A percentile compares a stretch with the other conserved stretches of the same genome.
Evolutionary conservation across 2,329 filamentous ascomycete species (phyloP).

Genomic region (Colletotrichum plurivorum): DNA sequence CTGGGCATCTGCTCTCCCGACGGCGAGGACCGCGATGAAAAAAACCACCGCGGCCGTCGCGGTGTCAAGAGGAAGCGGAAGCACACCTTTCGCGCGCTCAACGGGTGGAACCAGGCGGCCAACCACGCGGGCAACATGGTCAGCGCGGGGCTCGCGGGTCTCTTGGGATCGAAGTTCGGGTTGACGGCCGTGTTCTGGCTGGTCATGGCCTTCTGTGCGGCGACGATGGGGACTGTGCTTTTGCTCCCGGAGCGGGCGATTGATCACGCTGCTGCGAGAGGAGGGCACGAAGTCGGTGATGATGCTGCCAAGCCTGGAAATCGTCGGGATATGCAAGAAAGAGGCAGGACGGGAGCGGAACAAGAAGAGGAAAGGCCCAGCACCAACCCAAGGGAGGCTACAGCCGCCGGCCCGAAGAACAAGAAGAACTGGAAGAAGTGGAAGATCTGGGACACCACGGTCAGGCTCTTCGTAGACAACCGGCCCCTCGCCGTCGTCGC

Average conservation of each 20-base stretch:
- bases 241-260: slow-evolving; percentile 23
- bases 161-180: slow-evolving; percentile 13
- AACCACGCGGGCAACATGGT: slow-evolving; percentile 35
- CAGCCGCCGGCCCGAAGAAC: neutral
- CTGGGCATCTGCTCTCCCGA: slow-evolving; percentile 27
- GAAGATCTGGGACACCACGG: neutral
- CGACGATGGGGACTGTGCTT: slow-evolving; percentile 7
- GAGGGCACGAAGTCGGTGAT: neutral
- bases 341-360: neutral
- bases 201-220: slow-evolving; percentile 30
- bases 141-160: slow-evolving; percentile 27
- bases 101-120: slow-evolving; percentile 24
- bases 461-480: slow-evolving; percentile 2
- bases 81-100: slow-evolving; percentile 26
- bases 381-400: neutral
- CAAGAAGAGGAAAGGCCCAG: neutral
- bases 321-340: neutral
- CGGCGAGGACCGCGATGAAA: too few relatives aligned
- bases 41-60: neutral
- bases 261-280: slow-evolving; percentile 21
- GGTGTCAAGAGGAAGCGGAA: slow-evolving; percentile 5
- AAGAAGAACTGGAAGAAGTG: slow-evolving; percentile 12
- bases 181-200: slow-evolving; percentile 28
- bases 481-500: slow-evolving; percentile 15
- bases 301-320: too few relatives aligned